phyloP scores from a whole-genome alignment of 768 basidiomycete genomes.

The Mycena galericulata region DNA sequence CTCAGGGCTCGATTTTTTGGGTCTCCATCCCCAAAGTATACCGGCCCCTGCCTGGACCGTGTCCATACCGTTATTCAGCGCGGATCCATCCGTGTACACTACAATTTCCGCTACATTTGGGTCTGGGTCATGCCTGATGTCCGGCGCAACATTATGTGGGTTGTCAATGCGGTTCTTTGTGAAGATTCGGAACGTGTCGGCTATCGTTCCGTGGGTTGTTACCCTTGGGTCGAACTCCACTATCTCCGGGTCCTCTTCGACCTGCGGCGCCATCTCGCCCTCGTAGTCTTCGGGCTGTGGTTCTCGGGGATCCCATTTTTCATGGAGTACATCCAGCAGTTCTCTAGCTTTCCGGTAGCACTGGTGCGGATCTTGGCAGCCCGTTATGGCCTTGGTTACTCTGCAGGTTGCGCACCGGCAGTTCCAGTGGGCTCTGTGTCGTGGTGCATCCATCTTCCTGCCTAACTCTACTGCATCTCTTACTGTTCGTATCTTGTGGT shows the following conservation, averaged over 20 bases:
- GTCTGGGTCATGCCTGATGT: neutral
- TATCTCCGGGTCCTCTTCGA: neutral
- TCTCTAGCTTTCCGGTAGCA: neutral
- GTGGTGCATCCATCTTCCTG: neutral
- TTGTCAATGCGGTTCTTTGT: neutral
- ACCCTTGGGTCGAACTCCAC: neutral
- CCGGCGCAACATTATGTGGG: neutral
- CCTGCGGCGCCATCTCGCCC: neutral
- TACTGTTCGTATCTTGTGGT: neutral
- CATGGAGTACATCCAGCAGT: neutral
- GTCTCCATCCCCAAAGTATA: neutral
- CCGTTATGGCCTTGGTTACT: neutral
- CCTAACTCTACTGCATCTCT: neutral
- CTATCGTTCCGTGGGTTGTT: slow-evolving; percentile 5
- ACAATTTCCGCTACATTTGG: neutral
- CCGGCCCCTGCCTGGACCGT: neutral
- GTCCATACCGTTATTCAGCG: neutral
- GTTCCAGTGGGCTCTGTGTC: neutral
- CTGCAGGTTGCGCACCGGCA: neutral
- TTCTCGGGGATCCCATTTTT: neutral
- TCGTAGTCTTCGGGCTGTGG: slow-evolving; percentile 15
- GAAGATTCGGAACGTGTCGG: slow-evolving; percentile 4
- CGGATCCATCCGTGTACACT: neutral
- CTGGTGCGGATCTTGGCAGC: neutral
- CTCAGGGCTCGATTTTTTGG: neutral